Evolutionary conservation across 1,139 yeast genomes (phyloP).

Genomic region (Wickerhamiella pararugosa): DNA sequence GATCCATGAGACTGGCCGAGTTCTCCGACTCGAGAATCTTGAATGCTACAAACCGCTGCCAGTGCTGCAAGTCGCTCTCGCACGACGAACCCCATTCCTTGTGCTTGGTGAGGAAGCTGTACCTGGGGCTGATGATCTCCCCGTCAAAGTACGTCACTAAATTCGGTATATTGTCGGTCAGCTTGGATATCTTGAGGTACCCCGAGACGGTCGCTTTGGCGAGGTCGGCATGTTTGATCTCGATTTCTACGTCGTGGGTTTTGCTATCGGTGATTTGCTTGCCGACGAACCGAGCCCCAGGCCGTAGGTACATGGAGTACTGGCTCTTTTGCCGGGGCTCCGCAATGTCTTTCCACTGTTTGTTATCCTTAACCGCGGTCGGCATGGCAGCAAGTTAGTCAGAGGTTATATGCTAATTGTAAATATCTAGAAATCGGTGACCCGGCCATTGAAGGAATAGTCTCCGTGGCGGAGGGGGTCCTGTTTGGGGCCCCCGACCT

Average conservation of each 20-base stretch:
- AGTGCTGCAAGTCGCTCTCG: constrained; percentile 66
- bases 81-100: constrained; percentile 47
- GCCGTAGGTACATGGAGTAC: constrained; percentile 29
- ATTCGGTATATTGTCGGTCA: constrained; percentile 62
- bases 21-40: constrained; percentile 25
- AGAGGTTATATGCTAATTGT: not conserved
- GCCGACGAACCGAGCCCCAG: constrained; percentile 52
- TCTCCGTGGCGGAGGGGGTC: constrained; percentile 91
- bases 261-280: constrained; percentile 60
- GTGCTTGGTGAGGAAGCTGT: constrained; percentile 34
- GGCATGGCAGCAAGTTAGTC: too few relatives aligned
- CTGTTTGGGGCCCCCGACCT: constrained; percentile 96
- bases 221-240: constrained; percentile 54
- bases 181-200: constrained; percentile 61
- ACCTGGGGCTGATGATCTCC: constrained; percentile 56
- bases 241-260: constrained; percentile 57
- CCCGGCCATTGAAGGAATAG: constrained; percentile 91
- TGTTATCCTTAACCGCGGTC: too few relatives aligned
- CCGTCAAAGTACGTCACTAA: constrained; percentile 80
- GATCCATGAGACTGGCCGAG: not conserved
- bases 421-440: constrained; percentile 62
- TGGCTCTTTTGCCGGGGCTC: not conserved
- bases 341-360: too few relatives aligned
- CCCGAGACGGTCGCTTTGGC: constrained; percentile 53
- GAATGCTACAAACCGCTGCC: constrained; percentile 65